Evolutionary conservation across 148 eudicot genomes (phyloP), one percentile per base, ranked within the genome.

Genomic region (Arbutus unedo): DNA sequence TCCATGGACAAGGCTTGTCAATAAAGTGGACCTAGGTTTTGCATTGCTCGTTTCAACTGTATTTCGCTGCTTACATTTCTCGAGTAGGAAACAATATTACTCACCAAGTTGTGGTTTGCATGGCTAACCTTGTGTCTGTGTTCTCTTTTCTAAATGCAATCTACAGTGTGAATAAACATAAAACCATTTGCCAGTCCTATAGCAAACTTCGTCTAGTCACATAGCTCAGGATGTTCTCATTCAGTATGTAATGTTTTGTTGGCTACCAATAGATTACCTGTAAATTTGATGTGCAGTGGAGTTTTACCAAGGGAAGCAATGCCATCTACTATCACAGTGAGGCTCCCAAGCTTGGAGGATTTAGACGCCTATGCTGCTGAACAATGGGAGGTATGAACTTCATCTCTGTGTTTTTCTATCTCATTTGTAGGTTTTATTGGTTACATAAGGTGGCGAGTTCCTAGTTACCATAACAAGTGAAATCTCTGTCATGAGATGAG

Each of bases 321-420:
- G 99, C 86, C 91, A 82, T 82, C 91, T 55, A 90, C 84, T 88
- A 73, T 87, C 80, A 87, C 88, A 73, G 96, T 86, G 82, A 93
- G 87, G 83, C 94, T 96, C 73, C 97, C 98, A 81, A 94, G 91
- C 86, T 87, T 87, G 89, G 93, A 85, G 89, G 99, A 96, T 57
- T 84, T 96, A 81, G 95, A 93, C 64, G 85, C 89, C 59, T 94
- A 91, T 89, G 98, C 99, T 23, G 87, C 84, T 80, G 84, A 89
- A 59, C 99, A 96, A 57, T 93, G 99, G 99, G 99, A 96, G 98
- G 99, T 96, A 49, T 74, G 87, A 83, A 70, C 62, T 16, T 64
- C 59, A 68, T 64, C 79, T 74, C 53, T 82, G 73, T 13, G 43
- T 77, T 53, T 38, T 31, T 70, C 38, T 78, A 44, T 79, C 79